Conservation (phyloP, 2,329 filamentous ascomycete genomes). For the Talaromyces pinophilus region DNA sequence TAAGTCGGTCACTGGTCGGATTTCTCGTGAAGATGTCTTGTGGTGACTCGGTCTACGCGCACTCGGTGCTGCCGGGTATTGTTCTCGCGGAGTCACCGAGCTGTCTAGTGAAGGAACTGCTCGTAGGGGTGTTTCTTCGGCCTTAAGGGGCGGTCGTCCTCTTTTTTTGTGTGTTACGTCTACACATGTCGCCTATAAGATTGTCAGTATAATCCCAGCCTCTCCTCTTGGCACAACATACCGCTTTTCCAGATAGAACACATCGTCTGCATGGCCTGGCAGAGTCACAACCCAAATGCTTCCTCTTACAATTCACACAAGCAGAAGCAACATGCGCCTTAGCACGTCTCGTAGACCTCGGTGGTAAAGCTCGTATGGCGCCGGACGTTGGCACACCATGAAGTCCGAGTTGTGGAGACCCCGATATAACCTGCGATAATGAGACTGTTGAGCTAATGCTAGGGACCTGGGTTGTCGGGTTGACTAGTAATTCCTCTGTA, state of each 20-base stretch:
- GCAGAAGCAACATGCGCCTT: conserved; percentile 53
- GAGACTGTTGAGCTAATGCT: conserved; percentile 21
- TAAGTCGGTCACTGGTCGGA: conserved; percentile 42
- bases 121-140: conserved; percentile 42
- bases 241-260: conserved; percentile 49
- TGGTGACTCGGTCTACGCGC: conserved; percentile 35
- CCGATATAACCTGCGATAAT: conserved; percentile 23
- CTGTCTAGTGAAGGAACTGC: conserved; percentile 35
- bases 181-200: conserved; percentile 42
- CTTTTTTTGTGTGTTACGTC: conserved; percentile 53
- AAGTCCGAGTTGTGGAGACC: conserved; percentile 29
- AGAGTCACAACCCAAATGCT: conserved; percentile 50
- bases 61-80: conserved; percentile 28
- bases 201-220: conserved; percentile 21
- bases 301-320: conserved; percentile 53
- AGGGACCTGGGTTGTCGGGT: conserved; percentile 17
- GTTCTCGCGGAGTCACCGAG: conserved; percentile 29
- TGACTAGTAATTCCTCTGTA: conserved; percentile 11
- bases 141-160: conserved; percentile 47
- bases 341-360: conserved; percentile 46
- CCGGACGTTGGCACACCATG: conserved; percentile 24
- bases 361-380: conserved; percentile 32
- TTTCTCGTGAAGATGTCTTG: conserved; percentile 40
- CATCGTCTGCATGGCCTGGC: conserved; percentile 50
- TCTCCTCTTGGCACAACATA: conserved; percentile 32